Evolutionary conservation across 73 alveolate genomes (phyloP).

Genomic region (Halteria grandinella): DNA sequence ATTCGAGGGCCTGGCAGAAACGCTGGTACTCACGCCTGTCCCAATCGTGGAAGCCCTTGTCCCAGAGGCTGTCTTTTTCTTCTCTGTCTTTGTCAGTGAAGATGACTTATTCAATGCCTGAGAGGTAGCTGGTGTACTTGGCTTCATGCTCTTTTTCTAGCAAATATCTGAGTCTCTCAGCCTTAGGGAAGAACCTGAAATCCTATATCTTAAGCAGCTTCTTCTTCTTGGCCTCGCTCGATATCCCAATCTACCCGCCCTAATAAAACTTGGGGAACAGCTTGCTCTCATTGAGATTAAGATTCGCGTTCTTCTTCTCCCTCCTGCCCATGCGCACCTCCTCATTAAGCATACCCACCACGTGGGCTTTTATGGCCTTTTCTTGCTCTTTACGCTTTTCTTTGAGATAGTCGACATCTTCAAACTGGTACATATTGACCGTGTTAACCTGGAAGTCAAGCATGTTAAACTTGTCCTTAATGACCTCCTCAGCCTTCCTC

Average conservation of each 20-base stretch:
- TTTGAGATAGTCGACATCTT: constrained; percentile 89
- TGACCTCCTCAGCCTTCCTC: constrained; percentile 85
- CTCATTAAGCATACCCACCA: constrained; percentile 71
- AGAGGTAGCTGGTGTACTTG: constrained; percentile 40
- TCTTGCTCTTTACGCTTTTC: constrained; percentile 87
- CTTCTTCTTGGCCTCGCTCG: constrained; percentile 66
- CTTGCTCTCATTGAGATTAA: constrained; percentile 56
- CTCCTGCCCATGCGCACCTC: constrained; percentile 70
- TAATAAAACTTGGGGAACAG: constrained; percentile 66
- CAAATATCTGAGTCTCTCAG: constrained; percentile 73
- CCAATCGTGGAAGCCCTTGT: constrained; percentile 86
- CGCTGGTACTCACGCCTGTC: constrained; percentile 76
- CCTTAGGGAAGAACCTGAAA: constrained; percentile 76
- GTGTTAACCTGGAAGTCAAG: constrained; percentile 87
- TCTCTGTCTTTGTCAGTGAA: constrained; percentile 81
- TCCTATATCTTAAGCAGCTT: constrained; percentile 77
- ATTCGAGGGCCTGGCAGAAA: constrained; percentile 79
- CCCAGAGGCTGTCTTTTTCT: constrained; percentile 70
- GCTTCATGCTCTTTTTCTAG: constrained; percentile 77
- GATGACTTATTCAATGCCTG: constrained; percentile 65
- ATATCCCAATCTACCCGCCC: constrained; percentile 46
- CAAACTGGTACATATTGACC: constrained; percentile 85
- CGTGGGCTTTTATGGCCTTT: constrained; percentile 60
- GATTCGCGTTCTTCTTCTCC: constrained; percentile 66
- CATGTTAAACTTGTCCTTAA: constrained; percentile 89